These are phyloP conservation scores for Solanum chmielewskii DNA, from an alignment of 257 asterid genomes.

Conservation along the genomic window DNA sequence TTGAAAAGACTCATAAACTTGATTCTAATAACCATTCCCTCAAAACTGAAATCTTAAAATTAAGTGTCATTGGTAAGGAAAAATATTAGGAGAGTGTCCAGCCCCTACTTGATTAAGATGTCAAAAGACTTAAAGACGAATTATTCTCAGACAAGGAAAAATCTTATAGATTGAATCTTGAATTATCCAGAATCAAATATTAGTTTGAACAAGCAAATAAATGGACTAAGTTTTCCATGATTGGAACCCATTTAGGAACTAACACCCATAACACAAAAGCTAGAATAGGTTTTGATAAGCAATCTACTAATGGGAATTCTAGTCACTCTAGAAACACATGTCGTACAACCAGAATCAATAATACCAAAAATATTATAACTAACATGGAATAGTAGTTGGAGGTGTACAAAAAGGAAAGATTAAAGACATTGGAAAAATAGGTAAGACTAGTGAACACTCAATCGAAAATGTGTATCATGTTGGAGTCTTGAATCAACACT, in stretches of 20 bases:
- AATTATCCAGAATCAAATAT: no score
- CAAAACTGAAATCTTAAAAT: no score
- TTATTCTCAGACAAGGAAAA: not conserved
- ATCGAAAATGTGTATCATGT: no score
- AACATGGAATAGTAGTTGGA: not conserved
- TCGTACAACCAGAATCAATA: no score
- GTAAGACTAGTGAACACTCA: no score
- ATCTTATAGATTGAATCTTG: not conserved
- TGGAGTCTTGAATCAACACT: no score
- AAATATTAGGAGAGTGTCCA: not conserved
- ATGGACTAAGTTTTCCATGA: not conserved
- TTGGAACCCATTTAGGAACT: not conserved
- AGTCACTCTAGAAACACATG: not conserved
- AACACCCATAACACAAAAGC: not conserved
- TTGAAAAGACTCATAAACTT: no score
- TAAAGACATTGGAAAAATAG: no score
- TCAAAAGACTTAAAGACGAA: not conserved
- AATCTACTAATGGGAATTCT: not conserved
- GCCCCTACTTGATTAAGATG: not conserved
- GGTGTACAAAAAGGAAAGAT: not conserved
- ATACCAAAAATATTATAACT: no score
- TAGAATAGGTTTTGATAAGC: not conserved
- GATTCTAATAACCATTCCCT: no score
- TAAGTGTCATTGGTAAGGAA: not conserved
- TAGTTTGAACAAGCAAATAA: not conserved